Evolutionary conservation across 1,139 yeast genomes (phyloP).

Genomic region (Geotrichum bryndzae): DNA sequence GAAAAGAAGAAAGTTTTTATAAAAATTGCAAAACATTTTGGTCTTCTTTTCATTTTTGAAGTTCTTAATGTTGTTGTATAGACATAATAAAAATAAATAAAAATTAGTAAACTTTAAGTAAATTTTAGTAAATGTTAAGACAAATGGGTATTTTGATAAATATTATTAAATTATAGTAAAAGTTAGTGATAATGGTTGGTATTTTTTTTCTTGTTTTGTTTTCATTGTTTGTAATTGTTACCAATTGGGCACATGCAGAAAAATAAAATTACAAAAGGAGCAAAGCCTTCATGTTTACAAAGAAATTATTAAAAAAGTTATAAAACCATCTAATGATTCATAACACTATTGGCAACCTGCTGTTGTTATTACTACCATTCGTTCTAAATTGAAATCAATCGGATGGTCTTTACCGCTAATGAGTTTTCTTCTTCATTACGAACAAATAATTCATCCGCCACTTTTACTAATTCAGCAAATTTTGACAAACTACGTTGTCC

Average conservation of each 20-base stretch:
- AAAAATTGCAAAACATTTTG: neutral
- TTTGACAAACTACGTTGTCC: neutral
- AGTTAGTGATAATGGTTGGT: neutral
- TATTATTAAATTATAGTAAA: neutral
- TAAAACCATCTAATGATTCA: neutral
- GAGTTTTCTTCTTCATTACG: neutral
- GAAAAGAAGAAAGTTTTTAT: neutral
- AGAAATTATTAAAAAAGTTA: neutral
- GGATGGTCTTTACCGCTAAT: neutral
- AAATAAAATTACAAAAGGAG: neutral
- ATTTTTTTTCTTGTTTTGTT: neutral
- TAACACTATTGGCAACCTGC: neutral
- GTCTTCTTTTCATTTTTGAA: neutral
- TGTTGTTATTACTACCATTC: neutral
- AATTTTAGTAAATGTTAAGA: neutral
- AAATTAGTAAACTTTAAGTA: neutral
- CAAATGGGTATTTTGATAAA: neutral
- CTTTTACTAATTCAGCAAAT: neutral
- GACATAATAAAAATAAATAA: neutral
- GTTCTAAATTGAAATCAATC: neutral
- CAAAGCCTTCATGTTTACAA: neutral
- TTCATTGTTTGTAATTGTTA: neutral
- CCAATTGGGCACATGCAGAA: neutral
- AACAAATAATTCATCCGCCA: neutral
- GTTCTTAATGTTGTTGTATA: neutral